These are phyloP conservation scores for Mycena metata DNA, from an alignment of 768 basidiomycete genomes.

Conservation along the genomic window DNA sequence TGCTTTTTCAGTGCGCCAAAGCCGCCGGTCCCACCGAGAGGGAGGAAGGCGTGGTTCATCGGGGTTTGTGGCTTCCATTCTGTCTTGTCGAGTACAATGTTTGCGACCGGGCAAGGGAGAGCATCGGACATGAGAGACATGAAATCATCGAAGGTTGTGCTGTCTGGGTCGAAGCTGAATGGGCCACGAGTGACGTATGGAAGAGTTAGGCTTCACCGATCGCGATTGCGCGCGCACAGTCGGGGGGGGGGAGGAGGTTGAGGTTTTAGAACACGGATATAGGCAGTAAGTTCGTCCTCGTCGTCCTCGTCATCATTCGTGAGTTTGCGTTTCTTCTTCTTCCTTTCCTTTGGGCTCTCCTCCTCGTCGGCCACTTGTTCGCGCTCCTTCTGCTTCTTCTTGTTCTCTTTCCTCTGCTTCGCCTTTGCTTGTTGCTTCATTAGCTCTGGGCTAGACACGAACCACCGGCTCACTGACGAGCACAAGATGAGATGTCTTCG, in stretches of 20 bases:
- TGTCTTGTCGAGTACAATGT: not conserved
- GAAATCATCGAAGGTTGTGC: not conserved
- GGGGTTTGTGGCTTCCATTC: slow-evolving; percentile 10
- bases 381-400: not conserved
- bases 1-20: not conserved
- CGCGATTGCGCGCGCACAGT: not conserved
- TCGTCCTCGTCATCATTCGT: not conserved
- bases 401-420: not conserved
- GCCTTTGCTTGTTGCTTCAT: slow-evolving; percentile 9
- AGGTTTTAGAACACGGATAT: slow-evolving; percentile 1
- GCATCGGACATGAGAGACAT: not conserved
- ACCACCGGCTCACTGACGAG: not conserved
- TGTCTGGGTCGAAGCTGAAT: not conserved
- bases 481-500: too few species aligned
- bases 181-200: not conserved
- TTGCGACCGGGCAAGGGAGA: not conserved
- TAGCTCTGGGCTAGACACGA: not conserved
- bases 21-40: not conserved
- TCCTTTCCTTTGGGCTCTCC: not conserved
- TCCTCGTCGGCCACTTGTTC: not conserved
- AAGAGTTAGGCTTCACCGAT: not conserved
- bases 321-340: not conserved
- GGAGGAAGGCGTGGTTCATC: not conserved
- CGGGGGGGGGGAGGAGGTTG: not conserved
- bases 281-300: not conserved